phyloP scores from a whole-genome alignment of 1,284 basidiomycete species.

The Trametes pubescens region DNA sequence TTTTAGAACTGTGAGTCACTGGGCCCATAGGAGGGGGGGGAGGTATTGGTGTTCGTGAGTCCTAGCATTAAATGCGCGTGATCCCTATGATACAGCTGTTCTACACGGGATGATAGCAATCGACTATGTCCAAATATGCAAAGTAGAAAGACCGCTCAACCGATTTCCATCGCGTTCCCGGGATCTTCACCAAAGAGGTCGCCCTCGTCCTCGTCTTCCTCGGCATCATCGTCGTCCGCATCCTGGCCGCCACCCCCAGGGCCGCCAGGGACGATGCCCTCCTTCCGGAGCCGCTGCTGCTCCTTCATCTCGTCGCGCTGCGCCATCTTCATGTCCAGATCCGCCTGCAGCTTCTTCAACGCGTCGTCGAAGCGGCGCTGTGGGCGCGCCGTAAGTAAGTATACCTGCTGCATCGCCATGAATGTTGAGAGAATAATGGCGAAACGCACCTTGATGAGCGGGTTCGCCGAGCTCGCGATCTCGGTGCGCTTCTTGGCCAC shows the following conservation, averaged over 20 bases:
- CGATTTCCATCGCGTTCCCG: slow-evolving; percentile 51
- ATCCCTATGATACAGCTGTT: slow-evolving; percentile 19
- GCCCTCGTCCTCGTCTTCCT: slow-evolving; percentile 57
- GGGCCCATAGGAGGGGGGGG: neutral
- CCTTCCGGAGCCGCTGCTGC: slow-evolving; percentile 70
- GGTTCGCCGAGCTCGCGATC: slow-evolving; percentile 88
- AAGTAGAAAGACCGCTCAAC: slow-evolving; percentile 34
- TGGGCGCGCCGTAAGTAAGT: neutral
- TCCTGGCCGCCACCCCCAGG: slow-evolving; percentile 53
- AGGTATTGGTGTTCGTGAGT: neutral
- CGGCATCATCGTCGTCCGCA: slow-evolving; percentile 46
- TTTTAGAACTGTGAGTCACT: no score
- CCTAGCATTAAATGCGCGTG: neutral
- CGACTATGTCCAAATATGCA: neutral
- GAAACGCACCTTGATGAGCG: slow-evolving; percentile 77
- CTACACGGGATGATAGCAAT: slow-evolving; percentile 13
- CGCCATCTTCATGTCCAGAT: slow-evolving; percentile 86
- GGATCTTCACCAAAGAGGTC: slow-evolving; percentile 68
- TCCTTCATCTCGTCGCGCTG: slow-evolving; percentile 83
- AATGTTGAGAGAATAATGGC: neutral
- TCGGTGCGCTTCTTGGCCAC: slow-evolving; percentile 88
- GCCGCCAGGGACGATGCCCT: slow-evolving; percentile 60
- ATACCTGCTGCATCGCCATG: neutral
- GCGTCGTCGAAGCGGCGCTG: slow-evolving; percentile 96
- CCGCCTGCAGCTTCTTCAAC: slow-evolving; percentile 85